phyloP scores from a whole-genome alignment of 106 monocot species.

The Posidonia australis region DNA sequence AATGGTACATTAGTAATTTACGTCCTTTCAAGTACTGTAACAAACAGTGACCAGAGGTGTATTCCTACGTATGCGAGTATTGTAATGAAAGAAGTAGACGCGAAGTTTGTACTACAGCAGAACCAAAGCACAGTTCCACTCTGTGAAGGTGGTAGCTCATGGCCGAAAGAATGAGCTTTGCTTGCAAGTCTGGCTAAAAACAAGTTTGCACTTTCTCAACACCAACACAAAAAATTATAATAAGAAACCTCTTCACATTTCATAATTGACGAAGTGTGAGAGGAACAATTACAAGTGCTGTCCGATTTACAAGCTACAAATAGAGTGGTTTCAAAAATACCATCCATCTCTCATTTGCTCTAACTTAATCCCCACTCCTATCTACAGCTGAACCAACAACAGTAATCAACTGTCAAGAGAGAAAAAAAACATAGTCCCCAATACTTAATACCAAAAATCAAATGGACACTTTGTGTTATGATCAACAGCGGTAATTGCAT shows the following conservation, averaged over 20 bases:
- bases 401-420: background rate
- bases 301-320: constrained; percentile 5
- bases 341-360: background rate
- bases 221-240: too few relatives aligned
- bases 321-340: background rate
- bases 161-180: too few relatives aligned
- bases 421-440: background rate
- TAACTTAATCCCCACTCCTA: background rate
- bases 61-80: too few relatives aligned
- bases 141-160: too few relatives aligned
- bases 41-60: too few relatives aligned
- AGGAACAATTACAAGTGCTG: background rate
- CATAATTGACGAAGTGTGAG: background rate
- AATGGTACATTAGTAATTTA: too few relatives aligned
- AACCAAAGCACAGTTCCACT: too few relatives aligned
- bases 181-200: too few relatives aligned
- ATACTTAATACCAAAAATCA: background rate
- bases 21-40: too few relatives aligned
- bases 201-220: too few relatives aligned
- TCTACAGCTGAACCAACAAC: background rate
- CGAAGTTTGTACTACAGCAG: too few relatives aligned
- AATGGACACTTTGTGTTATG: background rate
- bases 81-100: too few relatives aligned
- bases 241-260: background rate
- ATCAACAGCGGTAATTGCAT: background rate